Evolutionary conservation across 164 flowering plant genomes (phyloP), one percentile per base, ranked within the genome.

Genomic region (Annona cherimola): DNA sequence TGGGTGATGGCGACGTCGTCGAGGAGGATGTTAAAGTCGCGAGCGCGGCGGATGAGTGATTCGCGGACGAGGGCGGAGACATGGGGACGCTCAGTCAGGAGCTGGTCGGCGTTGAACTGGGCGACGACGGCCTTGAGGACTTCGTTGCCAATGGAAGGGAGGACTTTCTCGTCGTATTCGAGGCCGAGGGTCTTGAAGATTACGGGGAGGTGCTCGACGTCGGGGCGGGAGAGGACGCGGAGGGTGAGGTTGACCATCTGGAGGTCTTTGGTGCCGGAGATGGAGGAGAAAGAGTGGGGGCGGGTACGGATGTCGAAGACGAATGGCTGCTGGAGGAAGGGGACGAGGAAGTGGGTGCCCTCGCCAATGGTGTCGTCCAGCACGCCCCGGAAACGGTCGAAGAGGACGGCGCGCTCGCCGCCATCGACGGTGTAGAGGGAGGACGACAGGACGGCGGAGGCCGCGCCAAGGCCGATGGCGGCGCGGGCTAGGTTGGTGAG

Each of bases 1-100:
- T 75, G 97, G 1, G 97, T 91, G 39, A 93, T 93, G 5, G 96
- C 98, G 2, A 93, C 98, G 69, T 93, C 97, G 68, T 91, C 97
- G 1, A 93, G 66, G 9, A 65, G 69, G 4, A 75, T 70, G 73
- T 75, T 65, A 65, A 75, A 75, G 66, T 75, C 77, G 11, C 60
- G 26, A 1, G 77, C 77, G 4, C 77, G 43, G 45, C 69, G 62
- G 66, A 75, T 65, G 39, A 80, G 71, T 16, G 88, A 77, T 74
- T 91, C 92, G 0, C 91, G 79, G 39, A 93, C 93, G 20, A 91
- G 77, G 0, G 93, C 96, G 3, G 94, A 91, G 0, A 93, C 96
- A 7, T 85, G 93, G 5, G 96, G 93, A 5, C 96, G 83, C 74
- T 93, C 96, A 1, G 98, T 91, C n/a, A 93, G 86, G 4, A 93